A percentile compares a stretch with the other conserved stretches of the same genome.
Evolutionary conservation across 2,329 filamentous ascomycete species (phyloP).

Genomic region (Colletotrichum destructivum): DNA sequence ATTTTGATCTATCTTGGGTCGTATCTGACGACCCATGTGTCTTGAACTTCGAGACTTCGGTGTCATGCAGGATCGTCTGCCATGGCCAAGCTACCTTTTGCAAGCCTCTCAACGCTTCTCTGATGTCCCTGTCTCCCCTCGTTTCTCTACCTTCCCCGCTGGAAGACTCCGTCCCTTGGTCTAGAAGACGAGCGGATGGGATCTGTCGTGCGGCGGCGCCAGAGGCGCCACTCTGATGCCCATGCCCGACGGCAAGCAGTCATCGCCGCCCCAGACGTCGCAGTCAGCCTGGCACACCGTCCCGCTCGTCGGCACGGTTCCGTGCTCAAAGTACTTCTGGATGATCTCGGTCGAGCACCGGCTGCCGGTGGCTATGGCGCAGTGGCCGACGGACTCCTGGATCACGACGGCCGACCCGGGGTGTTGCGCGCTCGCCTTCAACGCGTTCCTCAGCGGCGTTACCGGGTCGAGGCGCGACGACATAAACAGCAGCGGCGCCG

Average conservation of each 20-base stretch:
- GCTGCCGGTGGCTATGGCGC: conserved; percentile 41
- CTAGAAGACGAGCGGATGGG: background rate
- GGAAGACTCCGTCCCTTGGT: background rate
- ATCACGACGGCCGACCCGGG: conserved; percentile 50
- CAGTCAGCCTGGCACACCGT: conserved; percentile 45
- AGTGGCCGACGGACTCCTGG: conserved; percentile 51
- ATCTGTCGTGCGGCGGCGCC: background rate
- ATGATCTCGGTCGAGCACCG: conserved; percentile 44
- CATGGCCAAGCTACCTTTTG: background rate
- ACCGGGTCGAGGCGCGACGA: conserved; percentile 61
- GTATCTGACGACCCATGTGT: background rate
- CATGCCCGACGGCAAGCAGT: conserved; percentile 15
- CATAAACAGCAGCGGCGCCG: conserved; percentile 61
- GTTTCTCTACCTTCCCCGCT: accelerated
- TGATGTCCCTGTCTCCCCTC: too few species aligned
- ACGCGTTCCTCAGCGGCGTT: conserved; percentile 59
- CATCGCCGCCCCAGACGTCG: conserved; percentile 39
- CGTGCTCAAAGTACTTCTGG: conserved; percentile 50
- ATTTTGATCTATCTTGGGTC: too few species aligned
- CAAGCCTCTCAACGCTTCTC: too few species aligned
- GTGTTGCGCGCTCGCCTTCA: conserved; percentile 47
- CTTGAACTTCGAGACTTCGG: background rate
- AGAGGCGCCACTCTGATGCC: conserved; percentile 4
- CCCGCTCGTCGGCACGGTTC: conserved; percentile 47
- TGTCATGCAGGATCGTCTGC: background rate